Evolutionary conservation across 1,139 yeast species (phyloP), one percentile per base, ranked within the genome.

Genomic region (Pichia kudriavzevii): DNA sequence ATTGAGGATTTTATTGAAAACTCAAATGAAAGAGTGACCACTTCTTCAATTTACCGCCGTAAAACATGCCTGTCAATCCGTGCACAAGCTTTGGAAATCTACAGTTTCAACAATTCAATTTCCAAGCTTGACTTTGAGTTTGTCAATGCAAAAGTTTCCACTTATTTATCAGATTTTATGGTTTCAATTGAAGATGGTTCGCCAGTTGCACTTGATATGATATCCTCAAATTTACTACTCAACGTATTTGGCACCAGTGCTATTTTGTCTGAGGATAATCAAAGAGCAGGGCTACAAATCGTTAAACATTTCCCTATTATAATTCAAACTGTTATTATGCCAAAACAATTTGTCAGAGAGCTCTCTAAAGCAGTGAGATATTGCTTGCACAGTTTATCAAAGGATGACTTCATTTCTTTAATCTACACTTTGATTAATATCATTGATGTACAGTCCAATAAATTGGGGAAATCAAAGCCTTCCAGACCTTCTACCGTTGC

Each of bases 401-500:
- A 85, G 52, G 96, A 87, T 55, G 76, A 84, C 0, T 78, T 82
- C 14, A 84, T 87, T 10, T 80, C 95, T n/a, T 73, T 91, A 2
- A 77, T 91, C 38, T 91, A 91, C 56, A 79, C 94, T 0, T 66
- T 88, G 45, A 75, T 84, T 18, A 91, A 91, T 55, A 62, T 82
- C 48, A 61, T 91, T 24, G 71, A 79, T 31, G 73, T 74, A 13
- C n/a, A n/a, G n/a, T n/a, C n/a, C n/a, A n/a, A n/a, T n/a, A n/a
- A n/a, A n/a, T 76, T 75, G 10, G 68, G 10, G 3, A 21, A n/a
- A 15, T 6, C 17, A n/a, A 18, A 12, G 10, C 11, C n/a, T 6
- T 16, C 7, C n/a, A 31, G 25, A 10, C 10, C 22, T 10, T 7
- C 11, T 13, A 19, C 21, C 2, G n/a, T 21, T 7, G 18, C 23